Evolutionary conservation across 2,329 filamentous ascomycete genomes (phyloP).

Genomic region (Fusarium nelsonii): DNA sequence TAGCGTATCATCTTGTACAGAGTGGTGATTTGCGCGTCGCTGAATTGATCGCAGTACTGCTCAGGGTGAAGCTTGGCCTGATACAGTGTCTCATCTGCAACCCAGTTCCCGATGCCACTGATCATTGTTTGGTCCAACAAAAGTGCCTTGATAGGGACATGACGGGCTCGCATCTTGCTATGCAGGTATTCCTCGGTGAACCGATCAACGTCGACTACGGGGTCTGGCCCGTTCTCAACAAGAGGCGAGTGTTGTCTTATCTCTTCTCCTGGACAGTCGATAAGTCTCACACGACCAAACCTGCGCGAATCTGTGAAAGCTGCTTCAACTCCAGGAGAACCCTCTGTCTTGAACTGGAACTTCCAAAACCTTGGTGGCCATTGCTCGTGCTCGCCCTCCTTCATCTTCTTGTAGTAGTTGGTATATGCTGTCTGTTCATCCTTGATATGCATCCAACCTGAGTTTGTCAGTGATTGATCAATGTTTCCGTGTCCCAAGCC

Average conservation of each 20-base stretch:
- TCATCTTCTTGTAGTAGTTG: constrained; percentile 82
- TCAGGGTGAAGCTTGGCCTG: constrained; percentile 91
- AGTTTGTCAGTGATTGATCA: constrained; percentile 12
- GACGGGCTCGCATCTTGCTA: constrained; percentile 78
- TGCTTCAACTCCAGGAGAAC: constrained; percentile 66
- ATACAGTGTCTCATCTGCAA: constrained; percentile 93
- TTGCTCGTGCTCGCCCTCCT: constrained; percentile 65
- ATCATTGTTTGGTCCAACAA: constrained; percentile 89
- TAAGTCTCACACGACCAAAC: constrained; percentile 81
- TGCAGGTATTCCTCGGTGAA: constrained; percentile 82
- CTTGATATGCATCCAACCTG: constrained; percentile 88
- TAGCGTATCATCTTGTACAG: constrained; percentile 80
- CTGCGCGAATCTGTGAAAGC: constrained; percentile 89
- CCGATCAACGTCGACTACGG: constrained; percentile 81
- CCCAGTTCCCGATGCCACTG: constrained; percentile 97
- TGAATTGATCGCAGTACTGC: constrained; percentile 88
- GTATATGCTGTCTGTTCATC: constrained; percentile 82
- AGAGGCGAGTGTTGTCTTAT: constrained; percentile 84
- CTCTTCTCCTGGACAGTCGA: constrained; percentile 81
- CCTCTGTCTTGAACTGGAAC: constrained; percentile 77
- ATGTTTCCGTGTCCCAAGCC: not conserved
- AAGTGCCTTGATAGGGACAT: constrained; percentile 89
- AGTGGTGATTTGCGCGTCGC: constrained; percentile 74
- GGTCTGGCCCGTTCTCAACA: constrained; percentile 93
- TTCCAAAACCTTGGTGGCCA: constrained; percentile 96